Evolutionary conservation across 805 yeast species (phyloP), one percentile per base, ranked within the genome.

Genomic region (Starmera dryadoides): DNA sequence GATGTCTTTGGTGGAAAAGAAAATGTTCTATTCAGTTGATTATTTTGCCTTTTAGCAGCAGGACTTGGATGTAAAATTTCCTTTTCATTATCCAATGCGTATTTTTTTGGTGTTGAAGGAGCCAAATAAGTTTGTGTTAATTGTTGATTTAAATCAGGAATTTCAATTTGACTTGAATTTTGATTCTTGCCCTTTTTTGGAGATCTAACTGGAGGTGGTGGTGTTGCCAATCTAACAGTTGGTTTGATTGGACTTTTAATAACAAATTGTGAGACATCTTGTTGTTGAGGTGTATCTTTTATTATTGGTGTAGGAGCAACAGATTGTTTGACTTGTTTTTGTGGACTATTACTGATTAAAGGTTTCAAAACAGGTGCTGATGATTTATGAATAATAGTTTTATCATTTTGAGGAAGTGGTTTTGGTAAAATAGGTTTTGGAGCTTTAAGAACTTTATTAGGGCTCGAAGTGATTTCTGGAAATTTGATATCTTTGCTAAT

Each of bases 21-120:
- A 38, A 55, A 55, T 6, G 36, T 36, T 36, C 40, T 45, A 37
- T 55, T 52, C 21, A 55, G 38, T n/a, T 38, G 33, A 23, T 55
- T 55, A 30, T 55, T 44, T 30, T 35, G 48, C 26, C 33, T 37
- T 38, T 41, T 45, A 2, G 59, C 59, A 6, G 50, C 52, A 3
- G 45, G 42, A 37, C 58, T 53, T 40, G 59, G 59, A 19, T 54
- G 46, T 14, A 36, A 18, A 18, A 55, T 50, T 28, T 47, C 57
- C n/a, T 33, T 18, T 28, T 55, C 58, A 29, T 50, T 53, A 30
- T 55, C 59, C 4, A 47, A 7, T 8, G 33, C 20, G 4, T 16
- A 16, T 6, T 22, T 4, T 4, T 25, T 22, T 11, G 29, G 7
- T n/a, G 10, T 21, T 6, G 19, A 14, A 21, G 20, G n/a, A 3